Evolutionary conservation across 495 filamentous ascomycete genomes (phyloP), one percentile per base, ranked within the genome.

Genomic region (Xylaria telfairii): DNA sequence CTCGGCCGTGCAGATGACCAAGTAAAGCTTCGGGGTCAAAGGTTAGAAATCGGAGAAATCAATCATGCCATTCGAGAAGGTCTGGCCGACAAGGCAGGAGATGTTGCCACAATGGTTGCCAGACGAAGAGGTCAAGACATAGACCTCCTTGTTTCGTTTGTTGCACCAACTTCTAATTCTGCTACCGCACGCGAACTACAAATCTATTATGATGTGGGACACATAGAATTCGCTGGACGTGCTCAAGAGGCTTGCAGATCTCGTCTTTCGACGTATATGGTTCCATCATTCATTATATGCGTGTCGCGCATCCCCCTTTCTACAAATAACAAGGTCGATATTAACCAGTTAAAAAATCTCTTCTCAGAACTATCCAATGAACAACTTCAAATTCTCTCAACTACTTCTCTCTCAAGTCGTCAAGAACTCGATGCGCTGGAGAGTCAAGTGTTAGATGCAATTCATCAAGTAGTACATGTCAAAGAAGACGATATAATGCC

Each of bases 41-140:
- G 93, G 8, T 83, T 96, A 0, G 92, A 96, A 73, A 88, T 93
- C 65, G 87, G 87, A 2, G 92, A 96, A 78, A 93, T 96, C 70
- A 91, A 92, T 70, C 86, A 88, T 41, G 83, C 85, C 5, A 90
- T 93, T 66, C 87, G 85, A 66, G 79, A 82, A 19, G 81, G 81
- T 0, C 81, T 84, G 0, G 53, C 73, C 0, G 76, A 77, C 2
- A 68, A 65, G 28, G 71, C 90, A 17, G 75, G 79, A 12, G 90
- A 92, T 68, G 87, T 92, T 6, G 86, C 86, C 7, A 93, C 92
- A 0, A 72, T 92, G 2, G 89, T 93, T 19, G 80, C 91, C 24
- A 88, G 86, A 67, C 89, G 91, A 72, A 80, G 78, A n/a, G 84
- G 84, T 24, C 84, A 88, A 57, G 85, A 90, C 51, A 91, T 88